Base-by-base conservation (phyloP, 768 basidiomycete species). In the Suillus tomentosus region DNA sequence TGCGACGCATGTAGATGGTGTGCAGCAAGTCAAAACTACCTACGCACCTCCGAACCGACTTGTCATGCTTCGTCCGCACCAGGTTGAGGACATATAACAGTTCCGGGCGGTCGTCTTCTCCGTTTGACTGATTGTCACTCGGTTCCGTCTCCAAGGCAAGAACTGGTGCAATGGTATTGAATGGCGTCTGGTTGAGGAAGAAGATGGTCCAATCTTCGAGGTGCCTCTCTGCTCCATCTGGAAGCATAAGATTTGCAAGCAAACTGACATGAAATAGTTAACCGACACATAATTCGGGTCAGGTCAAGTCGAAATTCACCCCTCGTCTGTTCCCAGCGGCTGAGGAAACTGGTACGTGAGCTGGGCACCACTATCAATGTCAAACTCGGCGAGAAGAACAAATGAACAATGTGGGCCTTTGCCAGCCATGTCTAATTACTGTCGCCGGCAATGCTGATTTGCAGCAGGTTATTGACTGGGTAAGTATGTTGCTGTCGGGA, bases 141-240 rank as follows among this genome's bases (percentile, higher is more conserved):
- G 72, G 60, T 31, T 78, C 76, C 1, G 84, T 86, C 69, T 91
- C 90, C 67, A 90, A 78, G 1, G 91, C 87, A 48, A 96, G 82
- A 17, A 95, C 85, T 7, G 94, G 91, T 2, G 89, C 85, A 67
- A 96, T 93, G 19, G 88, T 89, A 72, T 95, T 95, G 78, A 90
- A 92, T 0, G 89, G 83, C 0, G 92, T 94, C 77, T 98, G 97
- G 73, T 98, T 98, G 63, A 99, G 85, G 76, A 96, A 97, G 83
- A 99, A 99, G 51, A 98, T 88, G 6, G 97, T 99, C 96, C 96
- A 99, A 77, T 99, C 97, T 74, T 96, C 94, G 27, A 91, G 79
- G 66, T 96, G 92, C 59, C 91, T 87, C 78, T 99, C 96, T 37
- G 95, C 97, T 7, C 97, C 97, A 76, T 99, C 97, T 13, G 97